Conservation (phyloP, 2,329 filamentous ascomycete species). For the Colletotrichum filicis region DNA sequence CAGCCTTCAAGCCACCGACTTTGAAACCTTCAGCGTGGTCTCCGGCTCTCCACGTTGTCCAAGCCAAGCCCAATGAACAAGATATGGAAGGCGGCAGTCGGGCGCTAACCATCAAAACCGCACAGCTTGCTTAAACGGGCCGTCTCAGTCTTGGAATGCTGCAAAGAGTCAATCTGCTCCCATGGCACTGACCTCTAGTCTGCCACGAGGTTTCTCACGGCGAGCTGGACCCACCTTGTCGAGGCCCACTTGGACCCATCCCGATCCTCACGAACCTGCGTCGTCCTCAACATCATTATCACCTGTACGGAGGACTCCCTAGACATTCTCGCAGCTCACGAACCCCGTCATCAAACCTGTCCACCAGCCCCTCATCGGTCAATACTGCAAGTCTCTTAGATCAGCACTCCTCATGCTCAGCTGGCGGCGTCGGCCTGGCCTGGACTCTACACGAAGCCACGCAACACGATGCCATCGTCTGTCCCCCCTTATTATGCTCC, state of each 20-base stretch:
- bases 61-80: neutral
- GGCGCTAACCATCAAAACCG: constrained; percentile 10
- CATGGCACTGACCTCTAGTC: constrained; percentile 3
- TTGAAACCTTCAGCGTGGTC: neutral
- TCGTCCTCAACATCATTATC: constrained; percentile 2
- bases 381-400: neutral
- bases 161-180: neutral
- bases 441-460: constrained; percentile 10
- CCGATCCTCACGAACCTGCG: constrained; percentile 8
- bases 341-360: neutral
- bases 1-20: neutral
- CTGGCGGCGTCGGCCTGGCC: neutral
- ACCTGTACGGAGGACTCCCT: neutral
- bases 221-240: constrained; percentile 8
- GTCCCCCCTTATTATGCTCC: neutral
- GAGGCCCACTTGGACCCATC: neutral
- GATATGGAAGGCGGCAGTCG: neutral
- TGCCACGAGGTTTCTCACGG: constrained; percentile 17
- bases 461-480: neutral
- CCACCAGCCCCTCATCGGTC: neutral
- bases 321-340: constrained; percentile 6
- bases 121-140: constrained; percentile 23
- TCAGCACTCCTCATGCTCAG: constrained; percentile 1
- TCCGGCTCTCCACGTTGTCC: neutral
- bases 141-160: constrained; percentile 4